Base-by-base conservation (phyloP, 2,329 filamentous ascomycete genomes). In the Fusarium continuum region DNA sequence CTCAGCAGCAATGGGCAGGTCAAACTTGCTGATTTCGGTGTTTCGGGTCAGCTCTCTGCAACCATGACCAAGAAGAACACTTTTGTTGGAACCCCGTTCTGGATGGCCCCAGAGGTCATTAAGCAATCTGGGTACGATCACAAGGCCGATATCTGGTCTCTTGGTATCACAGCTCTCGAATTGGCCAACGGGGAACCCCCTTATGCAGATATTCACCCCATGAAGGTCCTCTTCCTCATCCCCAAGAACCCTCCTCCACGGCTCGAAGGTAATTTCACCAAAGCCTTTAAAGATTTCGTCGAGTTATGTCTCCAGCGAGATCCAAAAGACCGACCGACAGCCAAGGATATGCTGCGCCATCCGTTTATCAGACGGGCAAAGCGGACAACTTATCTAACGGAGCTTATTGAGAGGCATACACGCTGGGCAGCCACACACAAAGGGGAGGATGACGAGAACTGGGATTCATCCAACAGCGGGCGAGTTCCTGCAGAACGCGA, bases 1-100 rank as follows among this genome's bases (percentile, higher is more conserved):
- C 85, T 99, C 6, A 89, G 91, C 59, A 88, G 92, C 44, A 96
- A 91, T 73, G 95, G 95, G 3, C 95, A 98, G 79, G 94, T 99
- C 69, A 99, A 99, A 77, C 83, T 98, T 53, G 94, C 94, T 13
- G 94, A 99, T 75, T 99, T 99, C 79, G 94, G 94, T 55, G 95
- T 99, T 7, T 97, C 94, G 2, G 94, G 94, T 23, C 95, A 98
- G 78, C 84, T 98, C 19, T 96, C 94, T 9, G 94, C 94, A 7
- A 99, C 94, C 44, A 98, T 98, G 93, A 97, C 94, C 62, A 98
- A 98, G 83, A 98, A 98, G 81, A 98, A 98, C 75, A 98, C 94
- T 0, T 99, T 98, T 76, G 94, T 99, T 26, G 95, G 95, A 28
- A 98, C 94, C 0, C 94, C 95, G 2, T 99, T 98, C 75, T 99